Conservation (phyloP, 1,284 basidiomycete species). For the Tylopilus sp. region DNA sequence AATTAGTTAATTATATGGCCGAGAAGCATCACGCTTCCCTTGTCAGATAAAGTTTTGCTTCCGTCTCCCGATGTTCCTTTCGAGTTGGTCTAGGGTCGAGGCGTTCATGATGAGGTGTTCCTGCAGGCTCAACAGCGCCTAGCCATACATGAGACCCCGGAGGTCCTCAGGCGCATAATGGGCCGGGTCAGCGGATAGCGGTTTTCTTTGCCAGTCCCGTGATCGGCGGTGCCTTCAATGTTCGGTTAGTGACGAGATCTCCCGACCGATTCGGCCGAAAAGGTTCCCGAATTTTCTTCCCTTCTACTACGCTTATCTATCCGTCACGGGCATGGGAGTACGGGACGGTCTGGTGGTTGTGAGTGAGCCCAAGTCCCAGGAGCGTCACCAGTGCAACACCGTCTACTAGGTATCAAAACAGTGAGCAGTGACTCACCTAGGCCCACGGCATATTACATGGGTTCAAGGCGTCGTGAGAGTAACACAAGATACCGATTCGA, state of each 20-base stretch:
- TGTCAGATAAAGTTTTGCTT: slow-evolving; percentile 5
- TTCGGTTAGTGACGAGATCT: slow-evolving; percentile 46
- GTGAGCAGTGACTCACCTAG: too few relatives aligned
- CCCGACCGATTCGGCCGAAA: slow-evolving; percentile 43
- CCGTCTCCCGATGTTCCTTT: neutral
- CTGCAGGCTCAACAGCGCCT: neutral
- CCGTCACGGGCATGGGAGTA: neutral
- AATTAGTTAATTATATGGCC: neutral
- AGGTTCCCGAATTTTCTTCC: slow-evolving; percentile 29
- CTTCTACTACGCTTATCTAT: slow-evolving; percentile 4
- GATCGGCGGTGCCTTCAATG: slow-evolving; percentile 54
- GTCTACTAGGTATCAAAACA: too few relatives aligned
- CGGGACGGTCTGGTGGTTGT: neutral
- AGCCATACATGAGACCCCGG: neutral
- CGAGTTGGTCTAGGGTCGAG: neutral
- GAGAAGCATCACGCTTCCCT: neutral
- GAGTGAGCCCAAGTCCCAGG: too few relatives aligned
- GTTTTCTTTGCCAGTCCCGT: slow-evolving; percentile 40
- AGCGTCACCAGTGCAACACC: too few relatives aligned
- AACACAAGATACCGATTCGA: neutral
- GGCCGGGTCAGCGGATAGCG: neutral
- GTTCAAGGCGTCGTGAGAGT: neutral
- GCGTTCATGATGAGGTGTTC: neutral
- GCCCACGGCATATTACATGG: slow-evolving; percentile 6
- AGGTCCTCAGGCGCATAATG: too few relatives aligned